Evolutionary conservation across 176 grass and related monocot species (phyloP), one percentile per base, ranked within the genome.

Genomic region (Oryza rufipogon): DNA sequence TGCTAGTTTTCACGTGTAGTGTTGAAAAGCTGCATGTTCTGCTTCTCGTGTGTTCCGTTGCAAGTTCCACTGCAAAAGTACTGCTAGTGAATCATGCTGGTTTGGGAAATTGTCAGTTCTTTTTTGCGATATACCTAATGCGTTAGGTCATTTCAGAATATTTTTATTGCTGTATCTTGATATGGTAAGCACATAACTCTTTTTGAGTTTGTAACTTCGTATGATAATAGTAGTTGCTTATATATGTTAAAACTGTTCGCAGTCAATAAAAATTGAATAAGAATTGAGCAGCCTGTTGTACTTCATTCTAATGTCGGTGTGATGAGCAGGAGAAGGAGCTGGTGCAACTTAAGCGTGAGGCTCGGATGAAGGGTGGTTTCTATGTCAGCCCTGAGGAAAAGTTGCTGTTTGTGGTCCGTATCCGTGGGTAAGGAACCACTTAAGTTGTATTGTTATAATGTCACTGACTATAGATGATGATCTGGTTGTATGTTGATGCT

Each of bases 341-440:
- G 42, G 88, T 98, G 47, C 87, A 78, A 54, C 88, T 98, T 81
- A 98, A 98, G 91, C 91, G 96, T 4, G 96, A 98, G 77, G 93
- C 96, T 17, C 85, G 91, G 66, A 70, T 98, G 87, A 98, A 98
- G 73, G 96, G 96, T 75, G 96, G 96, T 33, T 98, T 98, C 87
- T 98, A 98, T 83, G 96, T 98, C 44, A 88, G 83, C 54, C 93
- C 93, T 25, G 96, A 95, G 75, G 87, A 85, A n/a, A 98, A 98
- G 77, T 76, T 98, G 58, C 49, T 98, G 3, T 98, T 98, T 75
- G 92, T 98, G 11, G 39, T 98, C 71, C 93, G 96, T 4, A 98
- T 98, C 76, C 77, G 96, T 34, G 96, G 96, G 96, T 98, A 89
- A 69, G 70, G 17, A 67, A 45, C 1, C 41, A 12, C 10, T 19